Evolutionary conservation across 192 early-diverging fungal species (phyloP), one percentile per base, ranked within the genome.

Genomic region (Chytriomyces hyalinus): DNA sequence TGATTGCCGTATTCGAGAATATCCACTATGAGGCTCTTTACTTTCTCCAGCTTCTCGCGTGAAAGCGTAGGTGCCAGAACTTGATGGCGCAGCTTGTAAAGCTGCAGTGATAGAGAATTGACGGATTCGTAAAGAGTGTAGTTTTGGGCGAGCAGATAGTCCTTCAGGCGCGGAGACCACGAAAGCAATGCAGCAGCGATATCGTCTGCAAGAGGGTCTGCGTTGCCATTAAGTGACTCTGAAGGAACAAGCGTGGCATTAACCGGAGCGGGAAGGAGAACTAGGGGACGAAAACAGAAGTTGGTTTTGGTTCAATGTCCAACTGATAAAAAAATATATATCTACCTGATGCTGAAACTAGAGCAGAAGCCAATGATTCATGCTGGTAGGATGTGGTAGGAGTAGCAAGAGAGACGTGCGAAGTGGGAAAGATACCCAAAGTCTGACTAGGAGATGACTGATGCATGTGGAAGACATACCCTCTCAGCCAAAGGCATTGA

Each of bases 141-240:
- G 59, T 86, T 78, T 57, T 89, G 87, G 50, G 83, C 65, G 10
- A 78, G 63, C 15, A 92, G 76, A 75, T 92, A 85, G 13, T 50
- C 69, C 22, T 90, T 85, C 8, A 92, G 76, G 10, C 82, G 63
- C 48, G 66, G 67, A 44, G 84, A 84, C 92, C 92, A 92, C 81
- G 91, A 88, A 24, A 90, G 80, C 4, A 92, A 80, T 46, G 82
- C 83, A 0, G 90, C 87, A 6, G 89, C 85, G 51, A 92, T 87
- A 67, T 92, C 92, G 75, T 92, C 92, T 13, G 91, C 82, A 7
- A 92, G 76, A 17, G 90, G 86, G 72, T 92, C 91, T 26, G 77
- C 80, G 47, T 44, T 61, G 24, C 90, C 91, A 13, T 85, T 82
- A 0, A 80, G 47, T 17, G 91, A 88, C 4, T 86, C 88, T 46